Evolutionary conservation across 106 monocot species (phyloP).

Genomic region (Narthecium ossifragum): DNA sequence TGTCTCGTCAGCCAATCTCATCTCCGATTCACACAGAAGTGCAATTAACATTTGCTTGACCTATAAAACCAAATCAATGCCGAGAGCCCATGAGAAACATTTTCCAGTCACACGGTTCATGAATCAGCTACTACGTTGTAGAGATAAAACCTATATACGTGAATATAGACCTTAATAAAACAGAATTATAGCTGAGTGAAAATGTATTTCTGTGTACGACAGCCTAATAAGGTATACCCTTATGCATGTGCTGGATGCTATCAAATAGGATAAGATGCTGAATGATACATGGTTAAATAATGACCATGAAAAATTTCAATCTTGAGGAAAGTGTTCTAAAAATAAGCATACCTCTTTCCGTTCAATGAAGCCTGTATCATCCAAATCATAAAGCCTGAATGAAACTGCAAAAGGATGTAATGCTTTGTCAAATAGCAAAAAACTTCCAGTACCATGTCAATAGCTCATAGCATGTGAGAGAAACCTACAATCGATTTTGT

Average conservation of each 20-base stretch:
- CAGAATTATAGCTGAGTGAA: too few relatives aligned
- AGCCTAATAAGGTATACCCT: too few relatives aligned
- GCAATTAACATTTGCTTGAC: conserved; percentile 97
- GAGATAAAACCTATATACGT: not conserved
- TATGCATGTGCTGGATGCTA: too few relatives aligned
- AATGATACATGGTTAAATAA: not conserved
- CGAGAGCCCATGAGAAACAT: too few relatives aligned
- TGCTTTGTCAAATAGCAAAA: not conserved
- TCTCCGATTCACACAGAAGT: conserved; percentile 83
- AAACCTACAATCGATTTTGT: conserved; percentile 92
- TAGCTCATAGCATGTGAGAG: too few relatives aligned
- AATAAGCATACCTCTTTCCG: conserved; percentile 65
- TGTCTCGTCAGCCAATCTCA: conserved; percentile 84
- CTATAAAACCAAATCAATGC: conserved; percentile 19
- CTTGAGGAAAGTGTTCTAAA: not conserved
- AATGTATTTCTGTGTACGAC: too few relatives aligned
- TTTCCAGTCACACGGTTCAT: too few relatives aligned
- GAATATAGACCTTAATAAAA: too few relatives aligned
- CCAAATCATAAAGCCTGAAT: conserved; percentile 90
- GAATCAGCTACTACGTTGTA: not conserved
- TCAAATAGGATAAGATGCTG: too few relatives aligned
- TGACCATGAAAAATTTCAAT: not conserved
- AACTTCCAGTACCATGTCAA: not conserved
- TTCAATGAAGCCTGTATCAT: conserved; percentile 73
- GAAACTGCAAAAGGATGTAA: conserved; percentile 51